Base-by-base conservation (phyloP, 2,329 filamentous ascomycete species). In the Diaporthe citri region DNA sequence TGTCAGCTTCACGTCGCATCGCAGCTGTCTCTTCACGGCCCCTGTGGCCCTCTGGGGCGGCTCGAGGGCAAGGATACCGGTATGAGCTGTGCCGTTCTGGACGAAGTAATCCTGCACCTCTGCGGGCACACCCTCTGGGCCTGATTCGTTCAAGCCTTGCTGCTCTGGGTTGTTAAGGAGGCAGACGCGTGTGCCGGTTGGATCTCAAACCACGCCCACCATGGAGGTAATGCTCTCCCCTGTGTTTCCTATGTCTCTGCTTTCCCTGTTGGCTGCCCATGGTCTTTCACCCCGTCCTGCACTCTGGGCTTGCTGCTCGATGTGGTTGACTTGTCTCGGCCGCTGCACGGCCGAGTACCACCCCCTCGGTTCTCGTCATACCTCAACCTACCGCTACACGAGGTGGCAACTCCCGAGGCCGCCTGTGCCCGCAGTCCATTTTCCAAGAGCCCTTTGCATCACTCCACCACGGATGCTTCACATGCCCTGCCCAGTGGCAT, bases 1-100 rank as follows among this genome's bases (percentile, higher is more conserved):
- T 73, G 72, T 76, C 75, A 76, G 75, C 72, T 70, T 76, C 60
- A 74, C 69, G 74, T 74, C 62, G 51, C 34, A 69, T 43, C 72
- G 48, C 62, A 72, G 55, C 56, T 43, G 41, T 73, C 70, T 73
- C 41, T 46, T 55, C 25, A 55, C 67, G 46, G 73, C 52, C 48
- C 73, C 55, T 60, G 34, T 51, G 59, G 60, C n/a, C 48, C 48
- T 55, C 48, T 55, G 62, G 43, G 70, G 56, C 64, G 31, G 51
- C 34, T 67, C 25, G 34, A 66, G 69, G 71, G 57, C 46, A 62
- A 62, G 60, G 71, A 15, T 64, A 69, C 60, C 36, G 57, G 28
- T 60, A 62, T 62, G 55, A 72, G 70, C 57, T 64, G 57, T 28
- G 60, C 62, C 71, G 52, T 51, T 28, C 7, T 72, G 43, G 71